Percentiles rank a stretch among this genome's conserved stretches.
Conservation (phyloP, 2,329 filamentous ascomycete species). For the Aspergillus neoniger region DNA sequence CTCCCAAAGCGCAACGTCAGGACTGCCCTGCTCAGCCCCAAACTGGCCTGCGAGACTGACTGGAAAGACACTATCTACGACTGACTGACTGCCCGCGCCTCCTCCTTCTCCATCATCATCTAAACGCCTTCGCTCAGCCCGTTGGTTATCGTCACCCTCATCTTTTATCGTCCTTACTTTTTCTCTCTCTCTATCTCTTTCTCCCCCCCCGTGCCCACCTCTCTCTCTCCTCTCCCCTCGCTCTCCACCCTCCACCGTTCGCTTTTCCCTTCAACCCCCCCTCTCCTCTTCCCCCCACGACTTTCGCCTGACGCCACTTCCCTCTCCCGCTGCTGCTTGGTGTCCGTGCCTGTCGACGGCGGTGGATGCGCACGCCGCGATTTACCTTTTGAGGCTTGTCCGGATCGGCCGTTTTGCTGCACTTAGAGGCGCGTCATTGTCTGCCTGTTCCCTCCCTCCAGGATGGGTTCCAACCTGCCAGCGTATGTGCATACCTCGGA, state of each 20-base stretch:
- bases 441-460: slow-evolving; percentile 30
- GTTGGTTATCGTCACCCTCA: slow-evolving; percentile 18
- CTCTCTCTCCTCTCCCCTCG: slow-evolving; percentile 9
- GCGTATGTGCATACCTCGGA: slow-evolving; percentile 53
- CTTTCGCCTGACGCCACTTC: not conserved
- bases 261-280: not conserved
- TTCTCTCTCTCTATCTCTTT: slow-evolving; percentile 4
- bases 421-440: slow-evolving; percentile 30
- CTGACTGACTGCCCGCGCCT: slow-evolving; percentile 19
- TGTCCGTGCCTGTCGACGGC: slow-evolving; percentile 20
- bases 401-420: slow-evolving; percentile 37
- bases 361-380: slow-evolving; percentile 40
- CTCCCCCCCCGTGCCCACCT: not conserved
- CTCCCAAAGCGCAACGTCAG: slow-evolving; percentile 20
- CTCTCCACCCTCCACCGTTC: slow-evolving; percentile 10
- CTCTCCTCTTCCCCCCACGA: slow-evolving; percentile 3
- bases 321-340: slow-evolving; percentile 15
- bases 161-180: slow-evolving; percentile 13
- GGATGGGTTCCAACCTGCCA: slow-evolving; percentile 63
- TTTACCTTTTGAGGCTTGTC: slow-evolving; percentile 35
- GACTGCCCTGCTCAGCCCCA: slow-evolving; percentile 17
- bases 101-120: slow-evolving; percentile 6
- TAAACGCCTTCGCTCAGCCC: slow-evolving; percentile 16
- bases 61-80: slow-evolving; percentile 17
- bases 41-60: too few species aligned